Conservation (phyloP, 208 protist species). For the Crithidia expoeki region DNA sequence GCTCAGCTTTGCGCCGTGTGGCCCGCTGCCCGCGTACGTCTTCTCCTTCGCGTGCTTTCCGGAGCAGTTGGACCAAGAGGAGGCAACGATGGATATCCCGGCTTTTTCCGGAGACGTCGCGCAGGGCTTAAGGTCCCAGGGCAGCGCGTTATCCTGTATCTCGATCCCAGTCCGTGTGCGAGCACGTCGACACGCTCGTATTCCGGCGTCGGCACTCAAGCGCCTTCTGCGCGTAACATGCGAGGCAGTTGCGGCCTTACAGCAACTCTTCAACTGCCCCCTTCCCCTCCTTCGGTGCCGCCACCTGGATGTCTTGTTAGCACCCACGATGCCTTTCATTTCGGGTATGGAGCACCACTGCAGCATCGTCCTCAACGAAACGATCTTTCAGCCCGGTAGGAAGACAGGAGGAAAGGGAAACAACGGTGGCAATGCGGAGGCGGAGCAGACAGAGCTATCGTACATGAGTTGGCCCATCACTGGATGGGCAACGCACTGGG, state of each 20-base stretch:
- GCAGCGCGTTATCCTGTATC: background rate
- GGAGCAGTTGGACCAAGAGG: slow-evolving; percentile 17
- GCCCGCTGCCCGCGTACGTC: slow-evolving; percentile 75
- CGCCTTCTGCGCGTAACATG: slow-evolving; percentile 34
- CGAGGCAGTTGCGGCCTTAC: slow-evolving; percentile 47
- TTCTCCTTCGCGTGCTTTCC: slow-evolving; percentile 63
- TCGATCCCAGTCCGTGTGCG: slow-evolving; percentile 28
- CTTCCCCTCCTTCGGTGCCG: slow-evolving; percentile 55
- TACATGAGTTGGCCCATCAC: slow-evolving; percentile 89
- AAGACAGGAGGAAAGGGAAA: background rate
- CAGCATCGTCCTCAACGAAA: slow-evolving; percentile 82
- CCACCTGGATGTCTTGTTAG: slow-evolving; percentile 59
- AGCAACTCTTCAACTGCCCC: slow-evolving; percentile 69
- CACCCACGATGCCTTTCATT: slow-evolving; percentile 81
- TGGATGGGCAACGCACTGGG: slow-evolving; percentile 88
- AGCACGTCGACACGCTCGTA: slow-evolving; percentile 22
- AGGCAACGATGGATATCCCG: background rate
- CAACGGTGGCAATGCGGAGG: slow-evolving; percentile 19
- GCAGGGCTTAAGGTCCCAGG: background rate
- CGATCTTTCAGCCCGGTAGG: slow-evolving; percentile 39
- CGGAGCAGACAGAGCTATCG: slow-evolving; percentile 65
- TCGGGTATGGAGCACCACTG: slow-evolving; percentile 91
- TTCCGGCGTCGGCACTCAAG: slow-evolving; percentile 29
- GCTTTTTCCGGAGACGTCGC: background rate
- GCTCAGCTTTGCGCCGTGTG: slow-evolving; percentile 44